A percentile compares a stretch with the other conserved stretches of the same genome.
phyloP scores from a whole-genome alignment of 177 flowering plant genomes.

The Vitis hybrid region DNA sequence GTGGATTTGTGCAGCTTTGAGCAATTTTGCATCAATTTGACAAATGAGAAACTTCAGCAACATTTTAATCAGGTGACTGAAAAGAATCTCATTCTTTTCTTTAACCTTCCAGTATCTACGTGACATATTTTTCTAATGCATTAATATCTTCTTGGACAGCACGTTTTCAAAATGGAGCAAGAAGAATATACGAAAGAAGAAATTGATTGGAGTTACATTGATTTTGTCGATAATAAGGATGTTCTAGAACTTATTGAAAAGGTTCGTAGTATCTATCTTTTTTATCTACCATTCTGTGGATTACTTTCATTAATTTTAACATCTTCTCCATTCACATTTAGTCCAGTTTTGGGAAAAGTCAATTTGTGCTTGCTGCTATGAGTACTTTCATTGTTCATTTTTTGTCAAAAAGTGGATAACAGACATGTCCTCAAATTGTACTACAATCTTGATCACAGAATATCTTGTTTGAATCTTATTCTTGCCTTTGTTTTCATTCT shows the following conservation, averaged over 20 bases:
- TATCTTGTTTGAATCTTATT: too few relatives aligned
- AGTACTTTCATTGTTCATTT: too few relatives aligned
- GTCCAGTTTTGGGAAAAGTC: too few relatives aligned
- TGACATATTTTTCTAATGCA: not conserved
- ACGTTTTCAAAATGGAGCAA: conserved; percentile 61
- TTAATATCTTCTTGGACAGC: conserved; percentile 26
- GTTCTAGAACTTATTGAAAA: conserved; percentile 55
- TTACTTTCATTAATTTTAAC: too few relatives aligned
- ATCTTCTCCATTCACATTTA: too few relatives aligned
- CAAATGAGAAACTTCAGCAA: conserved; percentile 98
- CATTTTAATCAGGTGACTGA: conserved; percentile 89
- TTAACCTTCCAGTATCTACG: not conserved
- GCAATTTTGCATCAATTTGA: conserved; percentile 96
- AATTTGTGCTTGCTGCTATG: too few relatives aligned
- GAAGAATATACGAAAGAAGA: conserved; percentile 55
- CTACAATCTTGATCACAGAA: too few relatives aligned
- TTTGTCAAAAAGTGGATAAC: too few relatives aligned
- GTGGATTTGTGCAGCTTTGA: conserved; percentile 70
- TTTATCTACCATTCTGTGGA: not conserved
- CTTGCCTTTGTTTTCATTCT: too few relatives aligned
- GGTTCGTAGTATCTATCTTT: conserved; percentile 26
- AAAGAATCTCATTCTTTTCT: not conserved
- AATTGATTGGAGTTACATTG: conserved; percentile 58
- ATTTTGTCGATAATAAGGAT: conserved; percentile 59
- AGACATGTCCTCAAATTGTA: too few relatives aligned